phyloP scores from a whole-genome alignment of 331 rosid species.

The Acacia pycnantha region DNA sequence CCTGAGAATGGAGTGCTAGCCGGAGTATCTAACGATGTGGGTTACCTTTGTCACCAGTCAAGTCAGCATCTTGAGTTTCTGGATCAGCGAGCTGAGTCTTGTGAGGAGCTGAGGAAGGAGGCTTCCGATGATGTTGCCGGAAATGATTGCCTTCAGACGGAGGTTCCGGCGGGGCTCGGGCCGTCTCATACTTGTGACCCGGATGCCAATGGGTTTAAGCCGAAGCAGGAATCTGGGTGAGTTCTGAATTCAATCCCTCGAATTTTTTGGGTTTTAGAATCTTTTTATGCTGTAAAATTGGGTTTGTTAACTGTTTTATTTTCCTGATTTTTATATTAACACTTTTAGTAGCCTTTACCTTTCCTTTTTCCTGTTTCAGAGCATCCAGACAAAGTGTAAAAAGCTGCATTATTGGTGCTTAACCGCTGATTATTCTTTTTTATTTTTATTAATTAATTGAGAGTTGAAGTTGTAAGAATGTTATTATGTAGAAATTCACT shows the following conservation, averaged over 20 bases:
- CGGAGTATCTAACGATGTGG: conserved; percentile 10
- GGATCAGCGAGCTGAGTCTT: conserved; percentile 10
- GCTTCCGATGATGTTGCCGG: conserved; percentile 5
- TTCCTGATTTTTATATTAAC: not conserved
- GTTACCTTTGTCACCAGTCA: conserved; percentile 9
- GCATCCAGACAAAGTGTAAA: conserved; percentile 1
- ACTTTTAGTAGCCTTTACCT: not conserved
- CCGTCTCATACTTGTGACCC: conserved; percentile 38
- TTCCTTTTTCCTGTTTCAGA: not conserved
- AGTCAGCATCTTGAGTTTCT: conserved; percentile 22
- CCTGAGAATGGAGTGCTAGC: conserved; percentile 6
- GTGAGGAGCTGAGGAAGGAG: conserved; percentile 5
- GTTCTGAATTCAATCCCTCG: conserved; percentile 8
- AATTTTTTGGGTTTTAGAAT: not conserved
- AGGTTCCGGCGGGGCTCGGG: conserved; percentile 30
- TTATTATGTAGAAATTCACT: not conserved
- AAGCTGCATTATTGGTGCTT: conserved; percentile 1
- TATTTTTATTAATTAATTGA: not conserved
- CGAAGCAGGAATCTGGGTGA: conserved; percentile 49
- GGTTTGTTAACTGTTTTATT: not conserved
- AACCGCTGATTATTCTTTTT: not conserved
- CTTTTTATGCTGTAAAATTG: not conserved
- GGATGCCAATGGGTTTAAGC: not conserved
- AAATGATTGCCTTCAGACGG: conserved; percentile 3
- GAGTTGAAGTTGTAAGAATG: not conserved